Conservation (phyloP, 306 rosid genomes). For the Abrus pulchellus region DNA sequence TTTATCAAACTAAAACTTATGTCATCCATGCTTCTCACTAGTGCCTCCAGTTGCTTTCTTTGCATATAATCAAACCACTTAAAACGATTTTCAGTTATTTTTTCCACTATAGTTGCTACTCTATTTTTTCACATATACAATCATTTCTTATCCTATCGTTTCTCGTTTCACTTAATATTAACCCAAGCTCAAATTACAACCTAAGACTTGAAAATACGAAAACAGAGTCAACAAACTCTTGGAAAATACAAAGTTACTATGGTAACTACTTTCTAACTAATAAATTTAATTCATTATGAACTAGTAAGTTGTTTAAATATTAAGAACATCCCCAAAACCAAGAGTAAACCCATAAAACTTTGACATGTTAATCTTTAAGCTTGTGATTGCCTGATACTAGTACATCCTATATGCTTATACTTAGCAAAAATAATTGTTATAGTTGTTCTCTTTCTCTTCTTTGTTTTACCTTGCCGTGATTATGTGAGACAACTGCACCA, state of each 20-base stretch:
- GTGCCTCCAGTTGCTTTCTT: too few species aligned
- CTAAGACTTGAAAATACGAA: not conserved
- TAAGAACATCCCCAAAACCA: not conserved
- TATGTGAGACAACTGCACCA: conserved; percentile 30
- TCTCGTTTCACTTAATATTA: not conserved
- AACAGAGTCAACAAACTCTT: too few species aligned
- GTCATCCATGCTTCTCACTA: too few species aligned
- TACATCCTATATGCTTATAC: not conserved
- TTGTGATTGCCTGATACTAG: conserved; percentile 6
- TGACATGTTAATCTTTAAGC: conserved; percentile 13
- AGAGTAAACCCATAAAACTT: not conserved
- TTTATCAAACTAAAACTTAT: too few species aligned
- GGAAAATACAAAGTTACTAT: not conserved
- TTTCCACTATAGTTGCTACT: too few species aligned
- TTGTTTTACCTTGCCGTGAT: conserved; percentile 24
- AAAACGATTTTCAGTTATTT: too few species aligned
- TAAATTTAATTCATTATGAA: conserved; percentile 6
- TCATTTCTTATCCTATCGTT: too few species aligned
- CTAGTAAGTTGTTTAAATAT: conserved; percentile 15
- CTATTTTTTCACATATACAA: too few species aligned
- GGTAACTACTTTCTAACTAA: not conserved
- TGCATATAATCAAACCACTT: too few species aligned
- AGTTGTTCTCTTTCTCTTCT: not conserved
- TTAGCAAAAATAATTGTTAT: not conserved
- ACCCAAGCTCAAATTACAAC: not conserved